A percentile compares a stretch with the other conserved stretches of the same genome.
These are phyloP conservation scores for Achaetomiella virescens DNA, from an alignment of 495 filamentous ascomycete genomes.

Conservation along the genomic window DNA sequence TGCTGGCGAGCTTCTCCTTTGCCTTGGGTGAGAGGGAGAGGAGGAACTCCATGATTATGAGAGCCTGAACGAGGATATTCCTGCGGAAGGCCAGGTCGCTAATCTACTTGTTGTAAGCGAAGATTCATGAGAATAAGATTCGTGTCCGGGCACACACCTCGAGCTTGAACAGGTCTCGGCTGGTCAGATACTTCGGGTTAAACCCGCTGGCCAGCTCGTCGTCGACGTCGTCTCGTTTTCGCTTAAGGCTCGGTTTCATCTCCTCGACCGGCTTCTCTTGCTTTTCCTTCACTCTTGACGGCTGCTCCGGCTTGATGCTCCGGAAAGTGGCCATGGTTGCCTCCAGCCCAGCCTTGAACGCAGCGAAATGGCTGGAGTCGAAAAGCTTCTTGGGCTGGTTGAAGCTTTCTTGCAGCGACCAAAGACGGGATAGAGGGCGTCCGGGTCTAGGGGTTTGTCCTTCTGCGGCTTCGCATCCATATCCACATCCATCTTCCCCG, in stretches of 20 bases:
- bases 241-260: constrained; percentile 57
- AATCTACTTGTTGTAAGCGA: constrained; percentile 48
- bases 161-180: constrained; percentile 86
- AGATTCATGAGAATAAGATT: not conserved
- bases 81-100: constrained; percentile 89
- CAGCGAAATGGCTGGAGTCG: constrained; percentile 56
- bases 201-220: constrained; percentile 65
- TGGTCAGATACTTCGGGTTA: constrained; percentile 96
- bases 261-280: constrained; percentile 53
- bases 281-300: constrained; percentile 25
- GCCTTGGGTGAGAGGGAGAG: constrained; percentile 77
- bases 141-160: constrained; percentile 52
- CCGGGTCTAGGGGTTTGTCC: constrained; percentile 48
- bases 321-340: constrained; percentile 75
- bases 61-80: constrained; percentile 87
- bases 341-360: constrained; percentile 75
- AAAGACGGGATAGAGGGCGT: constrained; percentile 83
- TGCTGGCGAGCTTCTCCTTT: constrained; percentile 65
- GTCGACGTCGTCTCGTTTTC: constrained; percentile 60
- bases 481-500: constrained; percentile 55
- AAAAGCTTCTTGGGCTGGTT: constrained; percentile 84
- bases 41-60: constrained; percentile 91
- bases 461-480: constrained; percentile 27
- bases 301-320: constrained; percentile 64
- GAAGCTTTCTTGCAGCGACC: constrained; percentile 85